These are phyloP conservation scores for Lathyrus aphaca DNA, from an alignment of 306 rosid genomes.

Conservation along the genomic window DNA sequence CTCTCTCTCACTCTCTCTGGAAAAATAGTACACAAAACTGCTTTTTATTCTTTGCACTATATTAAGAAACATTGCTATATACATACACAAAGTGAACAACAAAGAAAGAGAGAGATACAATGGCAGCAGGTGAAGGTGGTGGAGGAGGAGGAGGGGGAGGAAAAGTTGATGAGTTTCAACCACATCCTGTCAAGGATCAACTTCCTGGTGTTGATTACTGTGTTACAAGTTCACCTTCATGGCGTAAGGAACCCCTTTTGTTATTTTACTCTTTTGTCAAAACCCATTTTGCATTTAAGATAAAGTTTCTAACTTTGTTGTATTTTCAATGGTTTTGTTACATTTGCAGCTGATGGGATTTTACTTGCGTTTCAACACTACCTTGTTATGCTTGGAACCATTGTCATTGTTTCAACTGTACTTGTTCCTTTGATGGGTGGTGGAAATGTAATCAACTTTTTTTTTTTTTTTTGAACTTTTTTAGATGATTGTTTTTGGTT, in stretches of 20 bases:
- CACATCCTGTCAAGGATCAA: constrained; percentile 83
- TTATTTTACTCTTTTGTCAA: background rate
- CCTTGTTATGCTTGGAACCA: constrained; percentile 76
- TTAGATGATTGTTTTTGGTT: background rate
- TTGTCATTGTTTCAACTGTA: constrained; percentile 61
- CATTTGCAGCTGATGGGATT: constrained; percentile 68
- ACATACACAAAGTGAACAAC: background rate
- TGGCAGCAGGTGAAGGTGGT: constrained; percentile 46
- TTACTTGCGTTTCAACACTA: constrained; percentile 82
- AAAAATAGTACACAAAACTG: background rate
- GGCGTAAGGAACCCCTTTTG: constrained; percentile 57
- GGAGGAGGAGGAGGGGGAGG: constrained; percentile 45
- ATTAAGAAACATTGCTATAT: constrained; percentile 11
- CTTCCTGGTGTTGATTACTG: constrained; percentile 83
- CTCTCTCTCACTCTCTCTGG: background rate
- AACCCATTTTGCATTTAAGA: background rate
- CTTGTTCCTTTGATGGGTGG: constrained; percentile 89
- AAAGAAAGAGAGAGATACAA: background rate
- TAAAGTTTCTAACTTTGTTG: background rate
- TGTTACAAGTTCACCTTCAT: constrained; percentile 68
- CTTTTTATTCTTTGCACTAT: constrained; percentile 11
- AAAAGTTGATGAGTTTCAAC: constrained; percentile 62
- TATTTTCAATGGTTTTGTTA: background rate
- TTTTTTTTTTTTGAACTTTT: background rate
- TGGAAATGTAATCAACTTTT: constrained; percentile 62